Conservation (phyloP, 345 rosid genomes). For the Capsella bursapastoris region DNA sequence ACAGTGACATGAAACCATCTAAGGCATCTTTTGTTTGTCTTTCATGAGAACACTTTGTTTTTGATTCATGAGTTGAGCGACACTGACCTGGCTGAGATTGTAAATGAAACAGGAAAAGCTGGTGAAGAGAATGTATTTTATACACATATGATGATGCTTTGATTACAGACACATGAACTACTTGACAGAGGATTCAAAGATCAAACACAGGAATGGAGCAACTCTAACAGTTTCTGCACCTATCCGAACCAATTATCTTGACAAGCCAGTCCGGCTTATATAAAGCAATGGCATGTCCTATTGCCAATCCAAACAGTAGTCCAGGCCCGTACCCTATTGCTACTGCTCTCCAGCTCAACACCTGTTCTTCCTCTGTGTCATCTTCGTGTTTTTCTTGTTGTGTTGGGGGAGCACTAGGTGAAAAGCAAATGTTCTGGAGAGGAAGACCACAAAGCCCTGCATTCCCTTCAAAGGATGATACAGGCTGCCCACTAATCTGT, state of each 20-base stretch:
- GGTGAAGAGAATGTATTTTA: neutral
- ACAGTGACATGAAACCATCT: neutral
- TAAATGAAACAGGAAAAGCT: neutral
- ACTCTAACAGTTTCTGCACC: neutral
- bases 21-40: neutral
- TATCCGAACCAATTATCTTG: neutral
- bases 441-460: slow-evolving; percentile 21
- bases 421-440: neutral
- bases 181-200: neutral
- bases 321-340: neutral
- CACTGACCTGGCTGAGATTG: neutral
- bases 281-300: neutral
- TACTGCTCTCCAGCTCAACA: slow-evolving; percentile 18
- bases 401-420: neutral
- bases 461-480: slow-evolving; percentile 9
- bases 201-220: neutral
- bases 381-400: neutral
- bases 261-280: slow-evolving; percentile 8
- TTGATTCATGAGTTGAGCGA: neutral
- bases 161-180: neutral
- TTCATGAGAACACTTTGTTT: neutral
- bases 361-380: neutral
- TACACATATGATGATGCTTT: neutral
- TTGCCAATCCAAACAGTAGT: slow-evolving; percentile 7
- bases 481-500: slow-evolving; percentile 5